Conservation (phyloP, 495 filamentous ascomycete species). For the Aspergillus steynii region DNA sequence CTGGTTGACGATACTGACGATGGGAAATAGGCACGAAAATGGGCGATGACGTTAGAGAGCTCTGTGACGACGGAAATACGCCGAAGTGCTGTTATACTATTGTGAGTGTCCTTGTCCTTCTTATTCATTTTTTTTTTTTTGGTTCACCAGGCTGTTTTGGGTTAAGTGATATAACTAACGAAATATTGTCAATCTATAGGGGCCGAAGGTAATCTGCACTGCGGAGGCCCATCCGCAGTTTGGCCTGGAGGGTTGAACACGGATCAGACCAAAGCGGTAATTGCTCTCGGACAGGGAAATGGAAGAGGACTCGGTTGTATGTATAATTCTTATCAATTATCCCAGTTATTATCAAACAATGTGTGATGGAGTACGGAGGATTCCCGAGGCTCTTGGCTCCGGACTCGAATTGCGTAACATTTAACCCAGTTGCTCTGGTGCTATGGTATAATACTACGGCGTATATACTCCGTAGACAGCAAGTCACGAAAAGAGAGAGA, state of each 20-base stretch:
- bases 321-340: not conserved
- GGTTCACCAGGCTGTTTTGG: not conserved
- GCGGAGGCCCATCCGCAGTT: slow-evolving; percentile 28
- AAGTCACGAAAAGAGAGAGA: no score
- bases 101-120: slow-evolving; percentile 7
- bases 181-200: slow-evolving; percentile 11
- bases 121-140: not conserved
- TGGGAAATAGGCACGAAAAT: not conserved
- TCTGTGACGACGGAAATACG: slow-evolving; percentile 7
- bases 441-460: not conserved
- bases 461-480: no score
- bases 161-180: not conserved
- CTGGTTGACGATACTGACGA: not conserved
- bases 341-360: not conserved
- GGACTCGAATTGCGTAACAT: not conserved
- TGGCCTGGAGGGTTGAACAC: slow-evolving; percentile 3
- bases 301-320: not conserved
- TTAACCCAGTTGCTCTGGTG: not conserved
- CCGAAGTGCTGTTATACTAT: slow-evolving; percentile 12
- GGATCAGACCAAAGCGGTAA: not conserved
- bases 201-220: slow-evolving; percentile 33
- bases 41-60: not conserved
- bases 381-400: not conserved
- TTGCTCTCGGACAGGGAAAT: not conserved
- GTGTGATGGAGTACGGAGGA: not conserved